These are phyloP conservation scores for Phycomyces nitens DNA, from an alignment of 192 early-diverging fungal species.

Conservation along the genomic window DNA sequence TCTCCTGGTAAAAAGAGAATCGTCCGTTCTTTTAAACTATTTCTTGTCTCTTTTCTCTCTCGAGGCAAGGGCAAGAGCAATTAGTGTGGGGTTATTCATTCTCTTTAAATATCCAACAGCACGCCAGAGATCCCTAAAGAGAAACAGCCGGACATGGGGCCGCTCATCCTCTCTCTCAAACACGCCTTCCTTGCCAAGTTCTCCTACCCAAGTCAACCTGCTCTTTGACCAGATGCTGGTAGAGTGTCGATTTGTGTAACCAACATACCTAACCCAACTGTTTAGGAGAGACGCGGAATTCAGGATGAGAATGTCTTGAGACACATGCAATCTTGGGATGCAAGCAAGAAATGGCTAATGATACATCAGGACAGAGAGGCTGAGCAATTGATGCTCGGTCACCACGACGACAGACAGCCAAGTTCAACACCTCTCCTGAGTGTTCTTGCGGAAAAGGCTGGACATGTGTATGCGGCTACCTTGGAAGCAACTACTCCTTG, in stretches of 20 bases:
- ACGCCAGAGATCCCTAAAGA: too few species aligned
- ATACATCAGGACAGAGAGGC: conserved; percentile 47
- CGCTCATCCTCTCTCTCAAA: neutral
- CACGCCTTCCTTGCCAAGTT: neutral
- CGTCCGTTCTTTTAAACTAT: neutral
- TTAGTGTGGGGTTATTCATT: too few species aligned
- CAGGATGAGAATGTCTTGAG: conserved; percentile 38
- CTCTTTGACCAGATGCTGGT: conserved; percentile 57
- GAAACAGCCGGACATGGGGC: too few species aligned
- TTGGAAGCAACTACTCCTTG: conserved; percentile 12
- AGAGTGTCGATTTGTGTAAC: conserved; percentile 12
- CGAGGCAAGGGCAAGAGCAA: too few species aligned
- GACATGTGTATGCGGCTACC: conserved; percentile 20
- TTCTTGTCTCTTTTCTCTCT: too few species aligned
- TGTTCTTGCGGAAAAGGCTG: conserved; percentile 17
- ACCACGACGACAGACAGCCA: neutral
- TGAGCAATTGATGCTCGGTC: conserved; percentile 25
- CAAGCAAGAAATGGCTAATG: conserved; percentile 55
- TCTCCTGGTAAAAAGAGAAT: neutral
- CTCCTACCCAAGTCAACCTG: conserved; percentile 35
- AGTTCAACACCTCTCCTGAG: conserved; percentile 15
- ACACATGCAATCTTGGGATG: conserved; percentile 39
- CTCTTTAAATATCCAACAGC: too few species aligned
- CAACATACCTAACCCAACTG: neutral
- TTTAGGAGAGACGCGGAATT: conserved; percentile 51